Conservation (phyloP, 2,329 filamentous ascomycete species). For the Leptographium procerum region DNA sequence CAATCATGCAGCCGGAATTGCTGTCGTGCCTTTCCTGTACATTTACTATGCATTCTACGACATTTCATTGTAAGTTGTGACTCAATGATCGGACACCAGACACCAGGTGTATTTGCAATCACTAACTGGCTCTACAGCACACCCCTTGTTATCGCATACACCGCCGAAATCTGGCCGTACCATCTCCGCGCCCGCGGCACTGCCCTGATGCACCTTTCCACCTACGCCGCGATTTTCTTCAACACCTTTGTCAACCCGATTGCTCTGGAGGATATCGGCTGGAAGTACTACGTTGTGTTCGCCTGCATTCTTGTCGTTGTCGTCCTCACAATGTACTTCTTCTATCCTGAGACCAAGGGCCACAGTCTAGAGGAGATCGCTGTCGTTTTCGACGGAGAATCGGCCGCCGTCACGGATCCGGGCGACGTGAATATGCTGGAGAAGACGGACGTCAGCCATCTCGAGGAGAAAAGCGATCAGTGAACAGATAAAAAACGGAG, state of each 20-base stretch:
- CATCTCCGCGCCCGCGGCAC: slow-evolving; percentile 1
- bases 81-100: background rate
- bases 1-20: slow-evolving; percentile 12
- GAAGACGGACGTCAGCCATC: background rate
- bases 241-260: slow-evolving; percentile 8
- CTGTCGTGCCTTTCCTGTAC: slow-evolving; percentile 22
- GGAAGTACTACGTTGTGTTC: slow-evolving; percentile 9
- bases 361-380: slow-evolving; percentile 14
- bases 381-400: slow-evolving; percentile 1
- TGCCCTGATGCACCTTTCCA: background rate
- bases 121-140: background rate
- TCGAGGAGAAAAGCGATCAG: background rate
- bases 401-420: background rate
- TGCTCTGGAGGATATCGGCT: slow-evolving; percentile 3
- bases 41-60: slow-evolving; percentile 21
- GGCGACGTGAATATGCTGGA: background rate
- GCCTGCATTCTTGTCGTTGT: slow-evolving; percentile 3
- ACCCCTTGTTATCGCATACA: slow-evolving; percentile 2
- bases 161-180: slow-evolving; percentile 2
- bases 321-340: background rate
- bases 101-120: background rate
- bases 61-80: background rate
- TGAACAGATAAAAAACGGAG: no score
- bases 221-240: slow-evolving; percentile 1
- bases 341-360: slow-evolving; percentile 11